These are phyloP conservation scores for Globisporangium viniferum DNA, from an alignment of 352 stramenopile genomes.

Conservation along the genomic window DNA sequence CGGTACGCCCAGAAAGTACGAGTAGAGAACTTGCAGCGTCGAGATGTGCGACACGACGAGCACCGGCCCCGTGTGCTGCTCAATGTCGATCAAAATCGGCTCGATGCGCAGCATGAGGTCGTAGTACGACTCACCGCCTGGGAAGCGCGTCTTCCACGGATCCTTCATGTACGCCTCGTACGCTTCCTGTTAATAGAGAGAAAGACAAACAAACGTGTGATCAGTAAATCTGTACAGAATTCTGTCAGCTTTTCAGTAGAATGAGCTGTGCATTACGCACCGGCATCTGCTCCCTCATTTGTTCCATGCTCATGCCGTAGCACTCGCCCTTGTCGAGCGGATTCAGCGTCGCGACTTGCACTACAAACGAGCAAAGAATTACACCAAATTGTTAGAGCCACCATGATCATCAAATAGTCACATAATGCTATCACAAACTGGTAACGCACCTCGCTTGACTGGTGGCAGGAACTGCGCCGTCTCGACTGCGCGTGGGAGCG, in stretches of 20 bases:
- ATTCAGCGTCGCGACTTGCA: conserved; percentile 81
- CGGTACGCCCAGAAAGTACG: conserved; percentile 80
- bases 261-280: conserved; percentile 18
- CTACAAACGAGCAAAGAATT: conserved; percentile 19
- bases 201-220: background rate
- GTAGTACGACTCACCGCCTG: conserved; percentile 91
- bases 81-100: conserved; percentile 92
- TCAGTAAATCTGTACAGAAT: background rate
- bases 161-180: conserved; percentile 66
- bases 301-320: conserved; percentile 80
- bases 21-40: conserved; percentile 84
- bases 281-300: conserved; percentile 76
- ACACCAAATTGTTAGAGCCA: conserved; percentile 2
- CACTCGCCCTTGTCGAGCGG: conserved; percentile 84
- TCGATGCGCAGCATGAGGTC: conserved; percentile 92
- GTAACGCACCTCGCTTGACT: conserved; percentile 40
- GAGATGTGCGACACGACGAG: conserved; percentile 86
- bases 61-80: conserved; percentile 83
- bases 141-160: conserved; percentile 80
- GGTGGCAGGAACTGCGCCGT: conserved; percentile 59
- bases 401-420: background rate
- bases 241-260: background rate
- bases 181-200: conserved; percentile 40
- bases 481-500: conserved; percentile 72
- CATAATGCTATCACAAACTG: background rate